Conservation (phyloP, 768 basidiomycete genomes). For the Inosperma sp. region DNA sequence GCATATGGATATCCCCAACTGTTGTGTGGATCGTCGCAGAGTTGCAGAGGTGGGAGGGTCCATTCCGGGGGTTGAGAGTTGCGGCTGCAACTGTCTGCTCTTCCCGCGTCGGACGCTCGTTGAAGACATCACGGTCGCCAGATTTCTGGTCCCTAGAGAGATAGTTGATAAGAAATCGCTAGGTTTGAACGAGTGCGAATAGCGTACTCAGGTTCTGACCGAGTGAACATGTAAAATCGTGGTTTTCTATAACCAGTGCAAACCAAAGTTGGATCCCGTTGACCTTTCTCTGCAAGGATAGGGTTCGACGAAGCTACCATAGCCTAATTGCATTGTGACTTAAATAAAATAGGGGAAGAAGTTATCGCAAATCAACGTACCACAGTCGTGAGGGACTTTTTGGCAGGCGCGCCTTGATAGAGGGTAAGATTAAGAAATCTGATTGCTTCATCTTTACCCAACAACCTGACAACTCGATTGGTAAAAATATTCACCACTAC, state of each 20-base stretch:
- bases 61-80: conserved; percentile 42
- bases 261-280: conserved; percentile 86
- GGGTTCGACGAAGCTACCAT: conserved; percentile 98
- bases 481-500: conserved; percentile 92
- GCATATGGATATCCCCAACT: conserved; percentile 86
- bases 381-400: conserved; percentile 75
- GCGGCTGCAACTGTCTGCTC: conserved; percentile 84
- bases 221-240: conserved; percentile 93
- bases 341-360: background rate
- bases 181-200: background rate
- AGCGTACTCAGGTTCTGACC: conserved; percentile 82
- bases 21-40: conserved; percentile 92
- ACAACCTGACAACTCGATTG: conserved; percentile 80
- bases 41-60: conserved; percentile 70
- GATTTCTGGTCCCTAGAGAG: conserved; percentile 69
- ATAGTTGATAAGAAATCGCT: background rate
- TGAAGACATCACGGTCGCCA: conserved; percentile 94
- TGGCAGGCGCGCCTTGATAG: conserved; percentile 93
- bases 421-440: conserved; percentile 84
- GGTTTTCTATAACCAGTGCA: conserved; percentile 91
- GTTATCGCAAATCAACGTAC: conserved; percentile 42
- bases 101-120: conserved; percentile 94
- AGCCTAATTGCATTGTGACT: conserved; percentile 44
- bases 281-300: conserved; percentile 78
- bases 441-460: conserved; percentile 93